Conservation (phyloP, 345 rosid genomes). For the Aquilaria sinensis region DNA sequence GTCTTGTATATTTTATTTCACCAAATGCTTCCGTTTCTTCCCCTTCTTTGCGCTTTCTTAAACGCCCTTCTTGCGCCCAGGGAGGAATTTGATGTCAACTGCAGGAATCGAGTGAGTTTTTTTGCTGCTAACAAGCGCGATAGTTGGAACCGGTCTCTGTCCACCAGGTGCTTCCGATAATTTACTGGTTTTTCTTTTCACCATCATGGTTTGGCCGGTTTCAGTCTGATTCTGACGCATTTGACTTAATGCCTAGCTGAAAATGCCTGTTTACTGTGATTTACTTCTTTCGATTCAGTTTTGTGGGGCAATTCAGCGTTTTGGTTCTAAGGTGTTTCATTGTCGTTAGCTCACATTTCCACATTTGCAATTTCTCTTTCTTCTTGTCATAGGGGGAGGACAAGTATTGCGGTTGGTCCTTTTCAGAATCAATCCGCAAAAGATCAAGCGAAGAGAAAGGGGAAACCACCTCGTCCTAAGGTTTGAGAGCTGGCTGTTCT, state of each 20-base stretch:
- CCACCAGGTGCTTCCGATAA: conserved; percentile 50
- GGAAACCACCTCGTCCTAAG: conserved; percentile 65
- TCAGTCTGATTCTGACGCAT: not conserved
- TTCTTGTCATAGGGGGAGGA: conserved; percentile 62
- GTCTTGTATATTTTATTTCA: conserved; percentile 21
- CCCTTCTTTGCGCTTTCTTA: not conserved
- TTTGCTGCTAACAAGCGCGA: conserved; percentile 47
- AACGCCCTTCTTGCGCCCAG: conserved; percentile 9
- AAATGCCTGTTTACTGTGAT: not conserved
- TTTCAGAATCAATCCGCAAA: conserved; percentile 37
- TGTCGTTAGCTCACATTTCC: not conserved
- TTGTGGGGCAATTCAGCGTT: conserved; percentile 5
- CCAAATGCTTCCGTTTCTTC: not conserved
- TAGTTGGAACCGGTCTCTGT: conserved; percentile 92
- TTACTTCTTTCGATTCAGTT: not conserved
- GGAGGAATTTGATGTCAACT: conserved; percentile 19
- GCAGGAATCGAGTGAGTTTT: conserved; percentile 37
- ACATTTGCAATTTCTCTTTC: conserved; percentile 11
- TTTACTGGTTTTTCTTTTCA: not conserved
- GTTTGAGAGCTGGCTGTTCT: conserved; percentile 19
- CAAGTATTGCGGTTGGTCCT: conserved; percentile 71
- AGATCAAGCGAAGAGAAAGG: conserved; percentile 51
- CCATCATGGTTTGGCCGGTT: not conserved
- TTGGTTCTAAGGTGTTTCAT: not conserved
- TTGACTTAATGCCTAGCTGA: too few species aligned